These are phyloP conservation scores for Eucalyptus coolabah DNA, from an alignment of 345 rosid genomes.

Conservation along the genomic window DNA sequence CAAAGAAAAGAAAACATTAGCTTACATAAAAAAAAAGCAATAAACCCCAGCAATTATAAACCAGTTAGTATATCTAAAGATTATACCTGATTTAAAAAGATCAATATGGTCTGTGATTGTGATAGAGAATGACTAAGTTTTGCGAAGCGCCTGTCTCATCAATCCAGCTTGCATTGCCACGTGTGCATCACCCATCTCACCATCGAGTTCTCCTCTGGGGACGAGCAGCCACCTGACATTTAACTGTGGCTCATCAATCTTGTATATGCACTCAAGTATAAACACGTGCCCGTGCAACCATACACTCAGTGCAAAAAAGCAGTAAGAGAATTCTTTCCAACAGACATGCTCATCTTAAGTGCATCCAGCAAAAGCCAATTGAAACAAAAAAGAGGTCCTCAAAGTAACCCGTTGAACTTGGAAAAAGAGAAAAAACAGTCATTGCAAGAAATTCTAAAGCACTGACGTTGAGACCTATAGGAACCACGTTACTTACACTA, in stretches of 20 bases:
- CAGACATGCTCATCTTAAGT: neutral
- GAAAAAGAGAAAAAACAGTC: neutral
- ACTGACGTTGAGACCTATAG: neutral
- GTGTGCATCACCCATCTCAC: constrained; percentile 99
- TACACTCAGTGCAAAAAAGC: neutral
- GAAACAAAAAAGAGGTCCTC: neutral
- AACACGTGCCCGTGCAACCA: neutral
- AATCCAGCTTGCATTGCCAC: constrained; percentile 99
- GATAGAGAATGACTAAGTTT: constrained; percentile 87
- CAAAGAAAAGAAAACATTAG: neutral
- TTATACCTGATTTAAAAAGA: constrained; percentile 78
- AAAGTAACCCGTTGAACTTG: neutral
- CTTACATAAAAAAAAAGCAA: neutral
- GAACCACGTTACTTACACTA: constrained; percentile 45
- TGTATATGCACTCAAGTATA: neutral
- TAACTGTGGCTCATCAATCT: neutral
- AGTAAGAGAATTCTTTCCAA: neutral
- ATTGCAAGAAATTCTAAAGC: neutral
- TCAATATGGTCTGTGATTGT: constrained; percentile 59
- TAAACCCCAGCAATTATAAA: neutral
- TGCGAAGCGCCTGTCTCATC: constrained; percentile 98
- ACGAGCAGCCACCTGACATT: constrained; percentile 90
- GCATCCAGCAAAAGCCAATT: neutral
- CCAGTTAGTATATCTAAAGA: neutral
- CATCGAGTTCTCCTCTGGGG: constrained; percentile 94